Base-by-base conservation (phyloP, 2,329 filamentous ascomycete genomes). In the Colletotrichum ledebouriae region DNA sequence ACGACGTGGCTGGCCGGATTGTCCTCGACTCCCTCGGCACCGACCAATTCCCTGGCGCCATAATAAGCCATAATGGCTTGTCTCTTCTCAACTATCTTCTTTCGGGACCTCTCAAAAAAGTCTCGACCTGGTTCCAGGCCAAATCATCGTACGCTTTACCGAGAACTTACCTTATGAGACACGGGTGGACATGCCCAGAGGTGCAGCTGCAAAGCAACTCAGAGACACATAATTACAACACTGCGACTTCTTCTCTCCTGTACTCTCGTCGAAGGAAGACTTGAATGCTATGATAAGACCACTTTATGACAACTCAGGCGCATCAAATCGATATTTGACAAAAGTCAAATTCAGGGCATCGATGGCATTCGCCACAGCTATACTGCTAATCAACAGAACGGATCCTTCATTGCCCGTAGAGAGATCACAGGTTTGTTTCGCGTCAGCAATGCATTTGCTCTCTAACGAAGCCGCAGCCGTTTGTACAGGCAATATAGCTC, bases 191-290 rank as follows among this genome's bases (percentile, higher is more conserved):
- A 12, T 75, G 46, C 60, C 75, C 42, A 11, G 57, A 11, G 5
- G 50, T 22, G 65, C 67, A 12, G 57, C 71, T 12, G 13, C 62
- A 20, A 7, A 6, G 44, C 2, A 65, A 37, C 63, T 76, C 1
- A 58, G 67, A 0, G 68, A 73, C 4, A 73, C 73, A 0, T 76
- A 76, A n/a, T 76, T 76, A 33, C 73, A 76, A 44, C 75, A 76
- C 29, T 73, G 72, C 13, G 70, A 75, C 10, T 76, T 76, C 15
- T 76, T 76, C 52, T 76, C 73, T 0, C 74, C 74, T 2, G 67
- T 76, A 1, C 42, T 76, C 0, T 29, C 68, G 1, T 72, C 66
- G 1, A 72, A 73, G 44, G 62, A 69, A 0, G 61, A 65, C 2
- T 71, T 76, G 11, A 15, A 61, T 6, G 4, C 12, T 9, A 59